Conservation (phyloP, 768 basidiomycete species). For the Pleurotus giganteus region DNA sequence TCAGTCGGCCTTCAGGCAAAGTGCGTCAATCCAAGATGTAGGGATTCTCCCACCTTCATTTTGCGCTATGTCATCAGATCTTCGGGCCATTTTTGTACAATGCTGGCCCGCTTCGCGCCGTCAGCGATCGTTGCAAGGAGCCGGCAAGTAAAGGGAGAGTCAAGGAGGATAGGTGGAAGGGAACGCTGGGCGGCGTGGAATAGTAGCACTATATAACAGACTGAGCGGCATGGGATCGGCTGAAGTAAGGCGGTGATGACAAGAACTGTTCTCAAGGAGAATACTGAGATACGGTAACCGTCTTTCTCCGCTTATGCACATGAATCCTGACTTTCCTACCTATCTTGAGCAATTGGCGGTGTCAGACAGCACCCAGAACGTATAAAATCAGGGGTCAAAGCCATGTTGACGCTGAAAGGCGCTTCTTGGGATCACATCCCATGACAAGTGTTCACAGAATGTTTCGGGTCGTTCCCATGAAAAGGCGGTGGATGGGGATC, state of each 20-base stretch:
- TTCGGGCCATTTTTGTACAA: background rate
- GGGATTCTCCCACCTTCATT: slow-evolving; percentile 7
- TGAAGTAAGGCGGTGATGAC: slow-evolving; percentile 1
- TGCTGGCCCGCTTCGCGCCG: background rate
- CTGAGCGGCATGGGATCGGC: no score
- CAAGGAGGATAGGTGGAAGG: background rate
- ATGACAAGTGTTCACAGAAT: slow-evolving; percentile 2
- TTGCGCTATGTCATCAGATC: background rate
- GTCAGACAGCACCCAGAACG: background rate
- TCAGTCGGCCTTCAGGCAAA: background rate
- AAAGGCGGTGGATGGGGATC: background rate
- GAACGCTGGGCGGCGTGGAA: no score
- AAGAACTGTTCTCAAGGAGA: background rate
- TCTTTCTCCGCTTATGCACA: background rate
- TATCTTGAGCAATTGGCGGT: background rate
- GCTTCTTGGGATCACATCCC: background rate
- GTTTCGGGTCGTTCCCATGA: background rate
- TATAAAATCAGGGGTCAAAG: background rate
- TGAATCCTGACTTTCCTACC: background rate
- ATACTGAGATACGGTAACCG: background rate
- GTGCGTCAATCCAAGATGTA: background rate
- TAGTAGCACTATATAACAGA: no score
- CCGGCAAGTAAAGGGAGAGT: background rate
- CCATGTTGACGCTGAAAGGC: background rate
- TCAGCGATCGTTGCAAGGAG: no score